phyloP scores from a whole-genome alignment of 352 stramenopile genomes.

The Globisporangium mamillatum region DNA sequence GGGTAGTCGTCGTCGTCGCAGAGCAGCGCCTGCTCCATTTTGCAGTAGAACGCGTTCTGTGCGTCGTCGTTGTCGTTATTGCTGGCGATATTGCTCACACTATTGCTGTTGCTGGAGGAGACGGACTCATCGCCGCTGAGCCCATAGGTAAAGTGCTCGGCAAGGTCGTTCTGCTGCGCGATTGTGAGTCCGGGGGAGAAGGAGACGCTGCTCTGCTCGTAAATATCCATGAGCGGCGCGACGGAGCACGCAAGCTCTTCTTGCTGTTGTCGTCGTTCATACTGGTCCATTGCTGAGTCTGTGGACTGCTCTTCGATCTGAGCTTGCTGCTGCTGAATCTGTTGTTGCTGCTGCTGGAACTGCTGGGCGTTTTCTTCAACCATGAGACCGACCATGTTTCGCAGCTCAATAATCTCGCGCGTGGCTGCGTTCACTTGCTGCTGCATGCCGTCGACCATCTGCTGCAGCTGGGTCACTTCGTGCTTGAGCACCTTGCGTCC shows the following conservation, averaged over 20 bases:
- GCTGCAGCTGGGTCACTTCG: conserved; percentile 22
- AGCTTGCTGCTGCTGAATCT: not conserved
- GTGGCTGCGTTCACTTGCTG: conserved; percentile 26
- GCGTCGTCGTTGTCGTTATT: not conserved
- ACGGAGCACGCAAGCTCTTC: not conserved
- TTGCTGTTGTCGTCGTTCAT: not conserved
- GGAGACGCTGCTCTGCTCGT: not conserved
- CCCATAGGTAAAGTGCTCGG: not conserved
- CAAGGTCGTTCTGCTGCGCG: conserved; percentile 1
- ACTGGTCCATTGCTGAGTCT: not conserved
- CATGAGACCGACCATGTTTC: conserved; percentile 20
- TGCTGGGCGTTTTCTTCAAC: not conserved
- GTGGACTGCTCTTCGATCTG: not conserved
- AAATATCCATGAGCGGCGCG: conserved; percentile 8
- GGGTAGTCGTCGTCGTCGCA: conserved; percentile 2
- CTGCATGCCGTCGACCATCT: conserved; percentile 23
- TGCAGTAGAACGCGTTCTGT: not conserved
- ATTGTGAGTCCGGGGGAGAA: not conserved
- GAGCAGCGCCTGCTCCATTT: conserved; percentile 1
- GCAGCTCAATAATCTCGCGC: conserved; percentile 26
- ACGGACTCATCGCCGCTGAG: not conserved
- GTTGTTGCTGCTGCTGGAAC: not conserved
- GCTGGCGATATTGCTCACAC: not conserved
- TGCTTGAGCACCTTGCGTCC: conserved; percentile 16
- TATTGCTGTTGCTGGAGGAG: not conserved